Evolutionary conservation across 148 eudicot species (phyloP), one percentile per base, ranked within the genome.

Genomic region (Arbutus unedo): DNA sequence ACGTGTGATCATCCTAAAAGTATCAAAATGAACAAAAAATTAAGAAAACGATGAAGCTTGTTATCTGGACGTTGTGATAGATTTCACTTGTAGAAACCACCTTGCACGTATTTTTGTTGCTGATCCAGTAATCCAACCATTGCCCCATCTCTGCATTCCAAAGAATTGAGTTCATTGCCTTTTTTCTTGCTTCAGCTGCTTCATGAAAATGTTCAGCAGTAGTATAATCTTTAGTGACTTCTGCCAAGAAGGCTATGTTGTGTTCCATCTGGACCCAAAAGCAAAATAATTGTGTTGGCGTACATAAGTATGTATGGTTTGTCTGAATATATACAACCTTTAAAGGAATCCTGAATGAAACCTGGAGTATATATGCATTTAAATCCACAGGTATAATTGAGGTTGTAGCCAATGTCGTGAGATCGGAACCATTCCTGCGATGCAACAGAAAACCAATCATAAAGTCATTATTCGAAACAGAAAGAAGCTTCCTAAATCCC

Each of bases 111-210:
- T 84, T 54, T 71, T 81, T 86, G 85, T 82, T 74, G 79, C 81
- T 85, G 72, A 92, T 84, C 99, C 99, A 96, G 87, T 92, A 92
- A 75, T 96, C 99, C 41, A 94, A 88, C 99, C 99, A 96, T 54
- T 96, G 99, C 55, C 90, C 88, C 98, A 86, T 88, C 85, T 90
- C 89, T 84, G 86, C 88, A 74, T 93, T 91, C 99, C 99, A 96
- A 51, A 96, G 90, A 77, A 96, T 59, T 51, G 92, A 88, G 47
- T 83, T 87, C 79, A 96, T 93, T 62, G 98, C 92, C 76, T 81
- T 85, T 78, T 96, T 80, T 86, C 99, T 90, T 49, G 89, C 86
- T 56, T 80, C 79, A 77, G 99, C 89, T 49, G 90, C 95, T 79
- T 88, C 81, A 18, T 59, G 53, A 82, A 93, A 96, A 31, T 64